Evolutionary conservation across 441 rosid genomes (phyloP), one percentile per base, ranked within the genome.

Genomic region (Breynia disticha): DNA sequence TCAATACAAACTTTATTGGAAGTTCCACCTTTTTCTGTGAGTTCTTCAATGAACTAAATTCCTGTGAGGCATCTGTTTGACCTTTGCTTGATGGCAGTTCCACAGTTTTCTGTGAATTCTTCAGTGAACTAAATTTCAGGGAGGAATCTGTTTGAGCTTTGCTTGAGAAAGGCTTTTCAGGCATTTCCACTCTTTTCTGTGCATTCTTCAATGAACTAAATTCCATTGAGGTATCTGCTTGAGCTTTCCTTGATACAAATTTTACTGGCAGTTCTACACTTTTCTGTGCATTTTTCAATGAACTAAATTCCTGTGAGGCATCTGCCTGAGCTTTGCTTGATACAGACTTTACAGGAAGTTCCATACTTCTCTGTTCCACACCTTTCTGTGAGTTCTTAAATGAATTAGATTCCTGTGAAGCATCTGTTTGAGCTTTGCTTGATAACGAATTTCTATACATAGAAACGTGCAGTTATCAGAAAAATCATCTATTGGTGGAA

Each of bases 371-470:
- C n/a, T n/a, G n/a, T n/a, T n/a, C n/a, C 35, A 28, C 1, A 4
- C 35, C 8, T 68, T 63, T 68, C 63, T 64, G 72, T 16, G 54
- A 63, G 67, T 58, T 71, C 54, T 48, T 61, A 10, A 49, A 39
- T 52, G 76, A 69, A 68, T 19, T 61, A 61, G 24, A 59, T 60
- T 73, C 73, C 57, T 44, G 46, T 37, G 57, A 60, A 28, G 77
- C 55, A 60, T 52, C 67, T 19, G 66, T 44, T 35, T 62, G 70
- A 51, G 72, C 77, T 64, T 62, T 75, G 48, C 41, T 75, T 59
- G 44, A 67, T 60, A 63, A 78, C 21, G 16, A 21, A 18, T 55
- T 55, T 76, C 99, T 93, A 67, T 52, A 62, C 66, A 24, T 18
- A 63, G 50, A 72, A 60, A 69, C 56, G 48, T 32, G 41, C 49